Conservation (phyloP, 345 rosid genomes). For the Eucalyptus urophylla region DNA sequence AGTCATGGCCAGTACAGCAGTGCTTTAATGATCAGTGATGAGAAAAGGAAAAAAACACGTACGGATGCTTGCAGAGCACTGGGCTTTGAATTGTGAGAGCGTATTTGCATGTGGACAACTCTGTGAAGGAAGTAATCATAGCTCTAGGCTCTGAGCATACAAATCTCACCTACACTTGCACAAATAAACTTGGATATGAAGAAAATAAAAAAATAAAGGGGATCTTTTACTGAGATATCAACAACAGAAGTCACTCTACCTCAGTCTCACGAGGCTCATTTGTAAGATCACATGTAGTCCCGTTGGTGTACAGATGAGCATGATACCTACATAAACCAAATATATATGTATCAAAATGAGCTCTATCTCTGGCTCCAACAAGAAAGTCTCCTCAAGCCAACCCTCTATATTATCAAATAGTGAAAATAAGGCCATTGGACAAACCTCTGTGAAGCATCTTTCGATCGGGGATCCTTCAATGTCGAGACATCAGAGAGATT, state of each 20-base stretch:
- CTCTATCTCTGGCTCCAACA: not conserved
- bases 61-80: conserved; percentile 90
- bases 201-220: not conserved
- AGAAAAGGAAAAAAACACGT: conserved; percentile 9
- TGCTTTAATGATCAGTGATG: not conserved
- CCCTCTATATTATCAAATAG: not conserved
- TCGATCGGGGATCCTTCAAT: conserved; percentile 67
- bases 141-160: conserved; percentile 87
- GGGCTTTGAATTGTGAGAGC: conserved; percentile 78
- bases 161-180: conserved; percentile 70
- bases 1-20: not conserved
- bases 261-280: conserved; percentile 82
- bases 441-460: conserved; percentile 84
- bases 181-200: not conserved
- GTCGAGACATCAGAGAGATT: conserved; percentile 63
- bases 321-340: conserved; percentile 47
- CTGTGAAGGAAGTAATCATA: conserved; percentile 86
- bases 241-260: conserved; percentile 13
- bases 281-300: conserved; percentile 90
- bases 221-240: not conserved
- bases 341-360: not conserved
- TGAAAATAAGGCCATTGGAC: not conserved
- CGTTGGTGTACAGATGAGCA: conserved; percentile 76
- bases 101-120: conserved; percentile 93
- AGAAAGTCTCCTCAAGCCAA: not conserved